Evolutionary conservation across 2,329 filamentous ascomycete species (phyloP), one percentile per base, ranked within the genome.

Genomic region (Trichoderma brevicompactum): DNA sequence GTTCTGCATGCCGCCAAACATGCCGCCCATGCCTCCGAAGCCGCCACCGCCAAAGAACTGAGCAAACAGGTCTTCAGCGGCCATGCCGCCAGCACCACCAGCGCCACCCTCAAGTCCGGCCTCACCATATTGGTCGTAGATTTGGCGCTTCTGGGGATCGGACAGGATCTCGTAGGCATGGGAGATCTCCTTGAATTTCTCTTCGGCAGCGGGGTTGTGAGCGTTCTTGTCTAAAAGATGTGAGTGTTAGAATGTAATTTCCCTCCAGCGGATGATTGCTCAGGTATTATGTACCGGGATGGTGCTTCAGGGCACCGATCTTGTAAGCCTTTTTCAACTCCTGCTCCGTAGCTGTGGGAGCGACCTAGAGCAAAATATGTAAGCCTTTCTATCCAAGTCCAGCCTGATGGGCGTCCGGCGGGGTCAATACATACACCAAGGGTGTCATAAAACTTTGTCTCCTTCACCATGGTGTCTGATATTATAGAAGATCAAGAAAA

Each of bases 101-200:
- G 84, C 91, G 73, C 92, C 94, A 71, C 94, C 94, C 77, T 98
- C 94, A 58, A 99, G 87, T 69, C 95, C 95, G 74, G 96, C 93
- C 82, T 99, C 94, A 71, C 95, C 95, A 89, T 96, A 97, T 80
- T 97, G 92, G 75, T 99, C 95, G 79, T 99, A 99, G 68, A 98
- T 77, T 72, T 88, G 81, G 76, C 95, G 92, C 85, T 97, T 97
- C 79, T 97, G 91, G 44, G 91, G 79, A 76, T 99, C 95, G 72
- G 91, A 95, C 17, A 99, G 89, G 71, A 96, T 86, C 83, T 99
- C 95, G 81, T 98, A 99, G 68, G 95, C 95, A 76, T 94, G 90
- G 70, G 93, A 96, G 68, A 97, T 86, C 74, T 97, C 94, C 84
- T 99, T 98, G 89, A 99, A 99, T 81, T 97, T 99, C 68, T 97